These are phyloP conservation scores for Microbotryum saponariae DNA, from an alignment of 1,284 basidiomycete genomes.

Conservation along the genomic window DNA sequence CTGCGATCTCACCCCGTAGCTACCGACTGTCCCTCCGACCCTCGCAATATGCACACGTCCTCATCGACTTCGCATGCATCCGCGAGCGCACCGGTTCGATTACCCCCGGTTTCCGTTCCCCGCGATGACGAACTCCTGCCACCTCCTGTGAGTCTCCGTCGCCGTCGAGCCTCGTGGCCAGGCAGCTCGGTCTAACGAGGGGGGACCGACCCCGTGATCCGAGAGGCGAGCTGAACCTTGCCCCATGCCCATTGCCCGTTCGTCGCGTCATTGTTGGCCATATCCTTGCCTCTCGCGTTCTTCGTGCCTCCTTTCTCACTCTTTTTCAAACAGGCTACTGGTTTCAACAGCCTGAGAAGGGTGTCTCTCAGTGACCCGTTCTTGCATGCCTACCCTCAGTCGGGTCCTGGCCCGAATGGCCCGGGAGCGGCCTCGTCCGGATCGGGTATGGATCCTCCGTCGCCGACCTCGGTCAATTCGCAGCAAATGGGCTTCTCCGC, in stretches of 20 bases:
- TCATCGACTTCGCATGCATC: background rate
- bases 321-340: background rate
- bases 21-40: no score
- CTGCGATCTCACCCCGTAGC: no score
- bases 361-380: constrained; percentile 29
- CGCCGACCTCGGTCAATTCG: background rate
- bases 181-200: background rate
- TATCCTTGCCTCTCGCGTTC: background rate
- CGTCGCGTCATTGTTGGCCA: background rate
- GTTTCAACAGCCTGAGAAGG: constrained; percentile 12
- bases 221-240: background rate
- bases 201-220: background rate
- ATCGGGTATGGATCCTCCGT: no score
- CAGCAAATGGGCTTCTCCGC: background rate
- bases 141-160: constrained; percentile 3
- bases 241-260: background rate
- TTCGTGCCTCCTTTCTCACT: background rate
- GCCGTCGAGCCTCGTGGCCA: background rate
- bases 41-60: no score
- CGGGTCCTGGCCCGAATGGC: no score
- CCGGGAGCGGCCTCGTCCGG: no score
- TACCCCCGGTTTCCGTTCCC: constrained; percentile 15
- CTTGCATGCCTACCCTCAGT: constrained; percentile 25
- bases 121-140: background rate
- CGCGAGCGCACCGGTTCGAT: constrained; percentile 2